Base-by-base conservation (phyloP, 345 rosid genomes). In the Camelina hispida region DNA sequence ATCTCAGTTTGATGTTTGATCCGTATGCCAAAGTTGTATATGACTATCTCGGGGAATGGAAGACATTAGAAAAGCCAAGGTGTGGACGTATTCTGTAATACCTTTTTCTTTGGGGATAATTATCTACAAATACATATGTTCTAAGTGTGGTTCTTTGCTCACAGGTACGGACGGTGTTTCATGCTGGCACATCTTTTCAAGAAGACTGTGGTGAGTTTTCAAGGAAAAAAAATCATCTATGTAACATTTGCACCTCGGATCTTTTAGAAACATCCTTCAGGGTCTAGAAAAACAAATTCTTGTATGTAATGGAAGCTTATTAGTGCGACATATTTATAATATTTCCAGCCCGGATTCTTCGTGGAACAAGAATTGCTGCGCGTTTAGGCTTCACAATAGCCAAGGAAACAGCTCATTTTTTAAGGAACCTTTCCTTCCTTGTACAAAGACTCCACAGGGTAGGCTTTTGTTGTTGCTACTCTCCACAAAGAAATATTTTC, bases 31-130 rank as follows among this genome's bases (percentile, higher is more conserved):
- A 82, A 80, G 80, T 88, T 65, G 83, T 91, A 66, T 91, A 93
- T 43, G 97, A 91, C 72, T 91, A 93, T 77, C 76, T 85, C 54
- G 92, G 93, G 98, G 97, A 73, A 79, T 89, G 55, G 87, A 91
- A 81, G 98, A 93, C 76, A 78, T 93, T 66, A 82, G 69, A 84
- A 88, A 84, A 73, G 85, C 97, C 80, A 87, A 87, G 86, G 98
- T 93, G 88, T 84, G 97, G 79, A 81, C 69, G 77, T 89, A 72
- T 61, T 74, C 80, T 78, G 23, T 58, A 32, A 9, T 22, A 53
- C 75, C 51, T 59, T 22, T 35, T 34, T n/a, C n/a, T 28, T 0
- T 3, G 6, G 12, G 14, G 1, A 17, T 6, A 71, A 9, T 3
- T 22, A 34, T 71, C 10, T 15, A n/a, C 48, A 48, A 9, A 17